phyloP scores from a whole-genome alignment of 1,139 yeast species.

The Suhomyces bribrorum region DNA sequence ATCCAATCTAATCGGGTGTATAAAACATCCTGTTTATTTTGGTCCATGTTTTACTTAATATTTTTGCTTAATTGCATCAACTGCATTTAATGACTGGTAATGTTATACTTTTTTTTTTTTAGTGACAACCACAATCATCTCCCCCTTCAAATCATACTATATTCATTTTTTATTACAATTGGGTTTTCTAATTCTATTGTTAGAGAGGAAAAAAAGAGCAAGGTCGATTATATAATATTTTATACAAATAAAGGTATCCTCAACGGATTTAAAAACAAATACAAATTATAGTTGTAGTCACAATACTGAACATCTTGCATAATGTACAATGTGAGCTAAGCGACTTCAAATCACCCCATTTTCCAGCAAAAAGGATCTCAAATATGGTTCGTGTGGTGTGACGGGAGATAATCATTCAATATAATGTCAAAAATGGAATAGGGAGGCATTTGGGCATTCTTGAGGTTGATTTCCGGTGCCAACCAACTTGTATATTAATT shows the following conservation, averaged over 20 bases:
- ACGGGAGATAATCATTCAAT: too few species aligned
- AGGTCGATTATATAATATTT: conserved; percentile 24
- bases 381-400: too few species aligned
- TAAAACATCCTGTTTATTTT: too few species aligned
- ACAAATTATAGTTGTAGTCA: not conserved
- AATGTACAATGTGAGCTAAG: not conserved
- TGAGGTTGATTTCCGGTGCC: too few species aligned
- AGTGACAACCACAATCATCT: conserved; percentile 5
- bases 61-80: conserved; percentile 45
- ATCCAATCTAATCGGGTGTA: too few species aligned
- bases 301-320: not conserved
- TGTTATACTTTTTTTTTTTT: conserved; percentile 18
- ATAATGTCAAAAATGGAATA: too few species aligned
- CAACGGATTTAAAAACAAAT: conserved; percentile 33
- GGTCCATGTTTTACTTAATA: conserved; percentile 14
- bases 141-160: conserved; percentile 3
- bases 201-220: conserved; percentile 17
- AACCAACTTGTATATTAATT: too few species aligned
- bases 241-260: conserved; percentile 36
- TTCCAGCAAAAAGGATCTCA: too few species aligned
- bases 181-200: conserved; percentile 17
- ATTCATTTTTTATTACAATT: conserved; percentile 12
- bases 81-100: conserved; percentile 44
- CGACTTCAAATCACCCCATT: too few species aligned
- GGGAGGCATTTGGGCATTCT: too few species aligned